A percentile compares a stretch with the other conserved stretches of the same genome.
Conservation (phyloP, 371 early-diverging fungal species). For the Circinella umbellata region DNA sequence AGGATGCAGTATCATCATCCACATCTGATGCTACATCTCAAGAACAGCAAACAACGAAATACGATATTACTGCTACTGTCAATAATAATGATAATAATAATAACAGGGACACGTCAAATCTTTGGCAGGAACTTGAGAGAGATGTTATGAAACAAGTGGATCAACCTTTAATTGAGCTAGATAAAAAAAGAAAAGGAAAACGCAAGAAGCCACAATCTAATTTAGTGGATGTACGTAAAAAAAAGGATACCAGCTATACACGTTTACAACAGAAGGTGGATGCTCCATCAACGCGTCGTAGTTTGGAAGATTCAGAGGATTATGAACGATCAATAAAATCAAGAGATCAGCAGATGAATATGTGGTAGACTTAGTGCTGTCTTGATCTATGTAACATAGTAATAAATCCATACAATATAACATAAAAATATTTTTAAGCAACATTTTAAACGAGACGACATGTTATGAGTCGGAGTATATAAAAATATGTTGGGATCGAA, state of each 20-base stretch:
- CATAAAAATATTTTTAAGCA: not conserved
- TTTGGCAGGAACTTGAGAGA: slow-evolving; percentile 63
- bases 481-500: too few species aligned
- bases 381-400: too few species aligned
- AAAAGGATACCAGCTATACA: slow-evolving; percentile 43
- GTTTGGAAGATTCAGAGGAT: slow-evolving; percentile 40
- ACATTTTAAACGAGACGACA: slow-evolving; percentile 3
- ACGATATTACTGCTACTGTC: too few species aligned
- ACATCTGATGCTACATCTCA: not conserved
- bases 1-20: not conserved
- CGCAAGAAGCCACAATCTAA: slow-evolving; percentile 31
- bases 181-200: slow-evolving; percentile 24
- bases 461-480: not conserved
- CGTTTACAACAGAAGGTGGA: slow-evolving; percentile 50
- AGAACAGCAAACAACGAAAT: too few species aligned
- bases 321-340: slow-evolving; percentile 41
- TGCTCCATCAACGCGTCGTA: slow-evolving; percentile 25
- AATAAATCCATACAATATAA: not conserved
- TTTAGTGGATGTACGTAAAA: slow-evolving; percentile 59
- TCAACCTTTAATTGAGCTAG: slow-evolving; percentile 32
- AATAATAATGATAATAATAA: too few species aligned
- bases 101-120: not conserved
- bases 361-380: slow-evolving; percentile 15
- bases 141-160: slow-evolving; percentile 59
- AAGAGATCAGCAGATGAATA: slow-evolving; percentile 19